phyloP scores from a whole-genome alignment of 2,329 filamentous ascomycete species.

The Aspergillus vadensis region DNA sequence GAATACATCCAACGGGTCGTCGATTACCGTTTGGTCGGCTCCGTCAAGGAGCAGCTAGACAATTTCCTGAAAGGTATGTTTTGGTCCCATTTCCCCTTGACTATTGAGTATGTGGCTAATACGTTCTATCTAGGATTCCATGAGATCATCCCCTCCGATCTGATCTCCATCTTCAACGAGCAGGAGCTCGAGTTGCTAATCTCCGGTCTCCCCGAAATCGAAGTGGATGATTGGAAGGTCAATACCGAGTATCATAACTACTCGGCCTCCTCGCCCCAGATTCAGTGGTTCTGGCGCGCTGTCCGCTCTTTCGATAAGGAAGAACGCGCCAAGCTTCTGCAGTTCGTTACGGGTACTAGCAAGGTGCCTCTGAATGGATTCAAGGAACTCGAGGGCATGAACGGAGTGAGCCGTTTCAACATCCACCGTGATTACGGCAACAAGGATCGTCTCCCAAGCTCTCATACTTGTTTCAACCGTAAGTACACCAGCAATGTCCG shows the following conservation, averaged over 20 bases:
- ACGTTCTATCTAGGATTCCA: slow-evolving; percentile 70
- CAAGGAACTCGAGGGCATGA: slow-evolving; percentile 99
- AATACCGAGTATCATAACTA: slow-evolving; percentile 99
- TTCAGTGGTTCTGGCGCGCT: slow-evolving; percentile 99
- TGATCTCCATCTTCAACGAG: slow-evolving; percentile 97
- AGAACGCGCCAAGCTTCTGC: slow-evolving; percentile 92
- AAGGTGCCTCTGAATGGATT: slow-evolving; percentile 98
- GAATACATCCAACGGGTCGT: slow-evolving; percentile 95
- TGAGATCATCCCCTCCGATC: slow-evolving; percentile 91
- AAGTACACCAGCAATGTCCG: slow-evolving; percentile 52
- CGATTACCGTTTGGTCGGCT: slow-evolving; percentile 87
- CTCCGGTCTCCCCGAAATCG: slow-evolving; percentile 94
- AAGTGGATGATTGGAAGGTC: slow-evolving; percentile 98
- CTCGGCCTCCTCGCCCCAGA: slow-evolving; percentile 87
- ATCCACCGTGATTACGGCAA: slow-evolving; percentile 97
- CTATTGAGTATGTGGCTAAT: slow-evolving; percentile 31
- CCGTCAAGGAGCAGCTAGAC: slow-evolving; percentile 92
- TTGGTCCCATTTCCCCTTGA: neutral
- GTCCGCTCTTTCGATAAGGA: slow-evolving; percentile 98
- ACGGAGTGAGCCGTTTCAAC: slow-evolving; percentile 96
- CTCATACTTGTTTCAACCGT: slow-evolving; percentile 99
- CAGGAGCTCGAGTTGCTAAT: slow-evolving; percentile 96
- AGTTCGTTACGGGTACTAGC: slow-evolving; percentile 97
- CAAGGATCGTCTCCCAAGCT: slow-evolving; percentile 92
- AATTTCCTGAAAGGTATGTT: slow-evolving; percentile 78